Evolutionary conservation across 1,284 basidiomycete species (phyloP).

Genomic region (Cutaneotrichosporon sp.): DNA sequence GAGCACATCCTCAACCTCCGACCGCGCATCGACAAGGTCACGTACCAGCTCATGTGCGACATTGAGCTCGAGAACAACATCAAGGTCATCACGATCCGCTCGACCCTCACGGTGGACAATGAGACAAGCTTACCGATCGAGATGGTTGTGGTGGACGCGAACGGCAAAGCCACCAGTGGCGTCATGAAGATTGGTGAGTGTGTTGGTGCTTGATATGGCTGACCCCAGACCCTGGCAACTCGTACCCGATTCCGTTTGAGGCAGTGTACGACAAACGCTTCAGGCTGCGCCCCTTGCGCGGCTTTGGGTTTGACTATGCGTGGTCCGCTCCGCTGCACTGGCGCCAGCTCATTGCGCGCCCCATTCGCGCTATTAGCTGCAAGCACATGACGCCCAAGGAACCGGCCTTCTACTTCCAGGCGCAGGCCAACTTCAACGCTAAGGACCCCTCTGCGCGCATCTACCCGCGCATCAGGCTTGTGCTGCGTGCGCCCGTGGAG

Average conservation of each 20-base stretch:
- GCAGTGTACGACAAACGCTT: constrained; percentile 79
- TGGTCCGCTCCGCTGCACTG: constrained; percentile 88
- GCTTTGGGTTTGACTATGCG: constrained; percentile 58
- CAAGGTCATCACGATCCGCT: constrained; percentile 91
- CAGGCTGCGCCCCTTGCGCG: constrained; percentile 87
- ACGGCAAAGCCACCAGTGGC: constrained; percentile 72
- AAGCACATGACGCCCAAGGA: constrained; percentile 74
- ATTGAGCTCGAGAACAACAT: constrained; percentile 87
- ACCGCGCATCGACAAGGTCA: constrained; percentile 68
- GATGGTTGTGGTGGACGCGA: constrained; percentile 79
- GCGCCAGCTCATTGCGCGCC: constrained; percentile 79
- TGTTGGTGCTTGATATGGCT: background rate
- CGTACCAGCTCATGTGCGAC: constrained; percentile 82
- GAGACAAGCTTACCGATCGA: constrained; percentile 88
- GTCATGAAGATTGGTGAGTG: constrained; percentile 77
- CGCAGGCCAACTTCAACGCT: constrained; percentile 75
- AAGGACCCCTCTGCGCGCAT: constrained; percentile 62
- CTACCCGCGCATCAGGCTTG: constrained; percentile 78
- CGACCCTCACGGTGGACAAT: constrained; percentile 90
- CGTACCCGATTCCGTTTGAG: constrained; percentile 86
- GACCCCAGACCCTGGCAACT: constrained; percentile 67
- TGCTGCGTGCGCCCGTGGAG: constrained; percentile 90
- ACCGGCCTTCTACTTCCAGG: constrained; percentile 92
- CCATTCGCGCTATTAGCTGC: constrained; percentile 77
- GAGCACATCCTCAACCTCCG: constrained; percentile 83